Conservation (phyloP, 2,329 filamentous ascomycete genomes). For the Harringtonia aguacate region DNA sequence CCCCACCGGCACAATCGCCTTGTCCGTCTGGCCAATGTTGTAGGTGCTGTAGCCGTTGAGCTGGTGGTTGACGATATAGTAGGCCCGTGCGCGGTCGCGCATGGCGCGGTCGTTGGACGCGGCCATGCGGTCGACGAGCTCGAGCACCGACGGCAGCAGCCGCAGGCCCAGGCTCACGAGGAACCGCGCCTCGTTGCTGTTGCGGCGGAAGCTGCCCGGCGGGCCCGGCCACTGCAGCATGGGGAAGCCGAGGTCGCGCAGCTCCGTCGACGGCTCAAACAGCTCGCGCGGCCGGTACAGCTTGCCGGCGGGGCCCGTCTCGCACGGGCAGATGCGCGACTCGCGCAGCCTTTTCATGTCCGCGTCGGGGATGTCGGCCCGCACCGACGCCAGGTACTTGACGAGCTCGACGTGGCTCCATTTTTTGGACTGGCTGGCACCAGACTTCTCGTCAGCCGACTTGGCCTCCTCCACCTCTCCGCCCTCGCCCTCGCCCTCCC, state of each 20-base stretch:
- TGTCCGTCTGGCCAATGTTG: constrained; percentile 42
- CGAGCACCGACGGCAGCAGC: constrained; percentile 56
- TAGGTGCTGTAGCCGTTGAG: constrained; percentile 63
- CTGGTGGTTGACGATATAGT: constrained; percentile 73
- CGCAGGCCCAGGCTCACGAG: constrained; percentile 63
- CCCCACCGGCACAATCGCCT: constrained; percentile 63
- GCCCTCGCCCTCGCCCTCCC: constrained; percentile 20
- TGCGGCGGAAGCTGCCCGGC: constrained; percentile 49
- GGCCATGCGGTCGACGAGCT: constrained; percentile 70
- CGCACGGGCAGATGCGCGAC: constrained; percentile 74
- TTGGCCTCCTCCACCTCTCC: neutral
- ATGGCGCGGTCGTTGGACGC: constrained; percentile 44
- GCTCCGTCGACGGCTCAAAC: constrained; percentile 64
- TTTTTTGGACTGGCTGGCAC: constrained; percentile 31
- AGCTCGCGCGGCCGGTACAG: constrained; percentile 68
- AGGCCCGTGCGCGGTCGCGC: constrained; percentile 62
- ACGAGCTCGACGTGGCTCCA: constrained; percentile 95
- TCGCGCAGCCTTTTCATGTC: constrained; percentile 71
- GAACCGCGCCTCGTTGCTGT: constrained; percentile 64
- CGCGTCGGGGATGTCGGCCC: constrained; percentile 71
- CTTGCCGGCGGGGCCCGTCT: constrained; percentile 45
- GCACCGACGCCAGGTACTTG: constrained; percentile 85
- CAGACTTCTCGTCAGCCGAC: neutral
- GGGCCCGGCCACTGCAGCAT: constrained; percentile 72
- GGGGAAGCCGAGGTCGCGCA: constrained; percentile 61